A percentile compares a stretch with the other conserved stretches of the same genome.
These are phyloP conservation scores for Solanum chmielewskii DNA, from an alignment of 257 asterid species.

Conservation along the genomic window DNA sequence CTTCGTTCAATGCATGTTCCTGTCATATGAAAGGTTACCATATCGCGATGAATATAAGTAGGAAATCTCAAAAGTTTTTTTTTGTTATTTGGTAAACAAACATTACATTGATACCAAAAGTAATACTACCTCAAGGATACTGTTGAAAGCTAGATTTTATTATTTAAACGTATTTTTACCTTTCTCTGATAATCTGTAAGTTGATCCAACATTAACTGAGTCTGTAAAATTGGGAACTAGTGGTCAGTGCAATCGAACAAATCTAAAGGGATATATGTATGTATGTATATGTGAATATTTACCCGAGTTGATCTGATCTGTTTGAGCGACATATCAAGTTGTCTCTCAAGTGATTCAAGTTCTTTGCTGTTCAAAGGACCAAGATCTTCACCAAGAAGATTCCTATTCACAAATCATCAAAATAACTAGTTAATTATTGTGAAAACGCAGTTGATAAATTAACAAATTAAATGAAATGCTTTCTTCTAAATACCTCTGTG, in stretches of 20 bases:
- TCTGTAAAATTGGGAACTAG: slow-evolving; percentile 30
- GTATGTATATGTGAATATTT: neutral
- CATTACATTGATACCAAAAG: neutral
- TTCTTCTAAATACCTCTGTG: slow-evolving; percentile 54
- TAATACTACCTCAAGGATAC: neutral
- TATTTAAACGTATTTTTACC: slow-evolving; percentile 15
- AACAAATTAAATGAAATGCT: neutral
- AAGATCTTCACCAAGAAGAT: slow-evolving; percentile 96
- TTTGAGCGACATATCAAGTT: slow-evolving; percentile 89
- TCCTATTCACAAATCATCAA: slow-evolving; percentile 24
- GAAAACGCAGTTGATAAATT: neutral
- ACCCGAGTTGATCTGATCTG: slow-evolving; percentile 95
- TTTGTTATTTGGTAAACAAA: neutral
- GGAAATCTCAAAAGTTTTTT: neutral
- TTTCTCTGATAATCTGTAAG: slow-evolving; percentile 82
- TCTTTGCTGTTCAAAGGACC: slow-evolving; percentile 94
- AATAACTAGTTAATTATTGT: neutral
- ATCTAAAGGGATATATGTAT: neutral
- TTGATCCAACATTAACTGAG: slow-evolving; percentile 92
- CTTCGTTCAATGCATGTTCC: slow-evolving; percentile 94
- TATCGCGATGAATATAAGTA: neutral
- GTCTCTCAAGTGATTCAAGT: slow-evolving; percentile 90
- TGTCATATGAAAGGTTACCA: slow-evolving; percentile 13
- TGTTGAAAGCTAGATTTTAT: neutral
- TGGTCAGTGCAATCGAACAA: neutral